These are phyloP conservation scores for Sapria himalayana DNA, from an alignment of 345 rosid species.

Conservation along the genomic window DNA sequence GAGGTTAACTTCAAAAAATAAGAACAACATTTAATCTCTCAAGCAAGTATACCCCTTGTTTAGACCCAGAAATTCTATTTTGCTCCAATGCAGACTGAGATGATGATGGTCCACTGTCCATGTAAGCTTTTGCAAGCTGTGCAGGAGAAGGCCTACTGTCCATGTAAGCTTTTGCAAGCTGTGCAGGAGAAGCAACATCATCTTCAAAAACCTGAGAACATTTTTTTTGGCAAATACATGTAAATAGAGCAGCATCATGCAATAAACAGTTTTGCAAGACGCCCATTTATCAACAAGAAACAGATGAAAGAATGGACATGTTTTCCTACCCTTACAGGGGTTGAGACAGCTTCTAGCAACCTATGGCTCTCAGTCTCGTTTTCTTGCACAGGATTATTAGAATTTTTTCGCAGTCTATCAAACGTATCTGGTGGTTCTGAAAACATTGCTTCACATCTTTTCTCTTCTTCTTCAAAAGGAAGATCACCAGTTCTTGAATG, in stretches of 20 bases:
- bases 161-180: conserved; percentile 97
- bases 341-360: too few species aligned
- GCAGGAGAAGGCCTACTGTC: conserved; percentile 60
- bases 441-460: conserved; percentile 19
- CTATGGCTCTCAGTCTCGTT: too few species aligned
- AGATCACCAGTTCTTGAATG: conserved; percentile 33
- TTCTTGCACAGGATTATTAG: conserved; percentile 13
- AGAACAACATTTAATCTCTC: too few species aligned
- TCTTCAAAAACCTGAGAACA: conserved; percentile 44
- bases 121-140: conserved; percentile 20
- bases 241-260: too few species aligned
- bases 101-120: conserved; percentile 20
- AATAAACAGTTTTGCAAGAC: neutral
- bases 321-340: conserved; percentile 31
- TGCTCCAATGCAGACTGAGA: conserved; percentile 25
- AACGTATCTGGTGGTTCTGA: conserved; percentile 11
- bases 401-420: conserved; percentile 16
- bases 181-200: conserved; percentile 63
- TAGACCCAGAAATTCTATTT: conserved; percentile 33
- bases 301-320: too few species aligned
- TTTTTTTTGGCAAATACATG: conserved; percentile 8
- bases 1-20: neutral
- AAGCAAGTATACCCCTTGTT: conserved; percentile 22
- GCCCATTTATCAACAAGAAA: too few species aligned
- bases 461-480: conserved; percentile 21